Base-by-base conservation (phyloP, 2,329 filamentous ascomycete genomes). In the Metarhizium humberi region DNA sequence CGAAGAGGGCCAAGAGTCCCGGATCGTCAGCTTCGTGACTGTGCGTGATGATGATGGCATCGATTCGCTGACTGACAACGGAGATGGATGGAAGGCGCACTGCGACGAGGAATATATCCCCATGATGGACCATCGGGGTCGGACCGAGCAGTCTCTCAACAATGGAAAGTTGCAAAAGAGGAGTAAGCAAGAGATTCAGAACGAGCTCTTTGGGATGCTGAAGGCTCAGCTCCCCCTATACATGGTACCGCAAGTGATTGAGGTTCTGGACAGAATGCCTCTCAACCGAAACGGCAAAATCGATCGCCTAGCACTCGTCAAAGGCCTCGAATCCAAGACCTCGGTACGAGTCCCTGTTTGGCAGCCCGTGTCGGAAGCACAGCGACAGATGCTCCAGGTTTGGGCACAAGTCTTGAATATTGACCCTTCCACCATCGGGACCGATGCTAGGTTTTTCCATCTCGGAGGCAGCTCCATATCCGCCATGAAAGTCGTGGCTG, bases 341-440 rank as follows among this genome's bases (percentile, higher is more conserved):
- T 40, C 14, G 13, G 14, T 16, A 14, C 38, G 38, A 40, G 38
- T 0, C 11, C 38, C 38, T 16, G 4, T 40, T 40, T 5, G 13
- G 14, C 38, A 40, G 13, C 38, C 38, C 8, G 38, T 16, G 38
- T 40, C 14, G 14, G 11, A 40, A 40, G 38, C 14, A 5, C 38
- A 40, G 13, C 38, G 38, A 40, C 14, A 16, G 3, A 40, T 40
- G 38, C 38, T 40, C 8, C 38, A 32, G 2, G 2, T 58, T 1
- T 58, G 55, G 71, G 50, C 55, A n/a, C 64, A 67, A 4, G 69
- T 77, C 2, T 64, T 80, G 18, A 63, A 59, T 2, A 63, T 76
- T 1, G 55, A 63, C 0, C 14, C 8, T 18, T 56, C 8, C 6
- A 14, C 25, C 1, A 56, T 58, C 18, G 38, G 46, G 3, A 16